Conservation (phyloP, 2,329 filamentous ascomycete species). For the Trichoderma aggressivum region DNA sequence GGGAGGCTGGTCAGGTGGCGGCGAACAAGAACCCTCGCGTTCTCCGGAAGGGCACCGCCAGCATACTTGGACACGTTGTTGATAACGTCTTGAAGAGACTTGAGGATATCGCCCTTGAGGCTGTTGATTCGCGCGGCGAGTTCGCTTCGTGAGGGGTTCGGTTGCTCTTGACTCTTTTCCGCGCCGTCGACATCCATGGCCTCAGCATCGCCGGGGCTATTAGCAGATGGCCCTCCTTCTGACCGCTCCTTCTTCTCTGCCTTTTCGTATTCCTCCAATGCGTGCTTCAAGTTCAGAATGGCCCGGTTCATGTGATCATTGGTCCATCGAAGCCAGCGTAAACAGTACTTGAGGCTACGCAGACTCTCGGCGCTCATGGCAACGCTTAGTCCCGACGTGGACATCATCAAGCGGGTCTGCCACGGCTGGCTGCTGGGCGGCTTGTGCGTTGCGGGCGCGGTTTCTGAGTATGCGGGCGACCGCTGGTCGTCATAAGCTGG, state of each 20-base stretch:
- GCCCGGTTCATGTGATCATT: conserved; percentile 77
- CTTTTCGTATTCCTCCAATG: conserved; percentile 77
- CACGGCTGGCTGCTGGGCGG: conserved; percentile 48
- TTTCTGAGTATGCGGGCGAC: conserved; percentile 71
- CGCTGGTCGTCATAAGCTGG: conserved; percentile 80
- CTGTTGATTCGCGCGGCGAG: conserved; percentile 62
- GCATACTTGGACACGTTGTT: conserved; percentile 85
- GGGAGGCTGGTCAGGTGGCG: conserved; percentile 81
- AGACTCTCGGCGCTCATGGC: conserved; percentile 89
- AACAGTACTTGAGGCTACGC: conserved; percentile 77
- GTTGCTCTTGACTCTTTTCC: conserved; percentile 22
- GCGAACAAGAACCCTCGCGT: conserved; percentile 78
- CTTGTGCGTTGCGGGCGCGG: conserved; percentile 34
- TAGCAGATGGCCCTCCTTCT: conserved; percentile 11
- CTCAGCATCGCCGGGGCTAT: background rate
- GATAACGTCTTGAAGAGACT: conserved; percentile 76
- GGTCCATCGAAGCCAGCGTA: conserved; percentile 75
- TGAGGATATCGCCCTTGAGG: conserved; percentile 68
- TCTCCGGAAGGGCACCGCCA: conserved; percentile 86
- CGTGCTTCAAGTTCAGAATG: conserved; percentile 68
- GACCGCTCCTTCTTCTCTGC: conserved; percentile 15
- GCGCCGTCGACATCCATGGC: conserved; percentile 12
- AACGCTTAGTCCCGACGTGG: conserved; percentile 84
- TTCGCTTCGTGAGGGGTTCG: conserved; percentile 37
- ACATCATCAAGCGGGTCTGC: conserved; percentile 83